Evolutionary conservation across 768 basidiomycete genomes (phyloP).

Genomic region (Russula virescens): DNA sequence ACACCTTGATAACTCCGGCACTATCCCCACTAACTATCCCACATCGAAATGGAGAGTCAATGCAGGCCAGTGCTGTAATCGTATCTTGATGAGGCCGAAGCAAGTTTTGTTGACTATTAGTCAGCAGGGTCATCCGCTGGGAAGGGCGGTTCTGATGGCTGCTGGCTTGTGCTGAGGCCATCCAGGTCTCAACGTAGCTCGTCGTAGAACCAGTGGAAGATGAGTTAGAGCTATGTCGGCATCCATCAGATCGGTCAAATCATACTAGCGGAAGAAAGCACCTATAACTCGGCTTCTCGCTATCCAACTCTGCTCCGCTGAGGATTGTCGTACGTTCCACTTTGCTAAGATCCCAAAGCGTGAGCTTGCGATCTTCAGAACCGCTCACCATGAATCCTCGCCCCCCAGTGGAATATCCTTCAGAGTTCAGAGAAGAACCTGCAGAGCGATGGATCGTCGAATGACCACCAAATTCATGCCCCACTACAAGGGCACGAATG

Average conservation of each 20-base stretch:
- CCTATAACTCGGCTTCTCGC: conserved; percentile 76
- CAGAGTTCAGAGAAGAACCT: conserved; percentile 23
- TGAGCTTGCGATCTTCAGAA: conserved; percentile 82
- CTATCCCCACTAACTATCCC: conserved; percentile 91
- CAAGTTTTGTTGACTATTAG: conserved; percentile 77
- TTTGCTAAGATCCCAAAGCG: conserved; percentile 81
- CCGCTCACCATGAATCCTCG: conserved; percentile 81
- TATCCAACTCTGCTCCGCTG: conserved; percentile 71
- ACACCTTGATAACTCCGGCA: conserved; percentile 86
- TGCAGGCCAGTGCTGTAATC: conserved; percentile 75
- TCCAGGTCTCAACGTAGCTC: conserved; percentile 62
- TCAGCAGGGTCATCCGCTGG: conserved; percentile 71
- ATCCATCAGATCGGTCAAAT: conserved; percentile 8
- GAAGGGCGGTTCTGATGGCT: conserved; percentile 60
- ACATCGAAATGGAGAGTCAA: conserved; percentile 91
- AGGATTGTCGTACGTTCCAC: conserved; percentile 71
- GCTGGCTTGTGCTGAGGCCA: conserved; percentile 36
- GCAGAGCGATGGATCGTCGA: conserved; percentile 35
- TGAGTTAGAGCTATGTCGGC: conserved; percentile 29
- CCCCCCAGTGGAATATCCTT: conserved; percentile 16
- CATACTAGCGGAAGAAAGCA: conserved; percentile 30
- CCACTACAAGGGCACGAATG: conserved; percentile 63
- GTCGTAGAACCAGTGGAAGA: conserved; percentile 42
- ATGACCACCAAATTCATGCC: conserved; percentile 73
- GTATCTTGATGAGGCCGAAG: conserved; percentile 88